phyloP scores from a whole-genome alignment of 164 flowering plant species.

The Euptelea pleiosperma region DNA sequence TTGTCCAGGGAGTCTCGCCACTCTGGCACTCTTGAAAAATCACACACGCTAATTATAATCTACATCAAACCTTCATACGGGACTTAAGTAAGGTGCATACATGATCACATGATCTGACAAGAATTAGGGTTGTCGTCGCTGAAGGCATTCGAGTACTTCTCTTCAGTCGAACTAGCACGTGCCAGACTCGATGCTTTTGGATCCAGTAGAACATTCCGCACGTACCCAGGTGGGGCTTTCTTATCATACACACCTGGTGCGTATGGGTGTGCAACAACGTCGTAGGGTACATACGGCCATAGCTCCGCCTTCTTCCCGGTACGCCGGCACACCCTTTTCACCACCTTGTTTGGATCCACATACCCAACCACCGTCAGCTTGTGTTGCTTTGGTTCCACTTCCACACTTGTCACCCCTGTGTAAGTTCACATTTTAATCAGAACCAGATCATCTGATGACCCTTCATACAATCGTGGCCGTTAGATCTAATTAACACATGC shows the following conservation, averaged over 20 bases:
- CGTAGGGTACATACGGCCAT: conserved; percentile 95
- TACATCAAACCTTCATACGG: too few species aligned
- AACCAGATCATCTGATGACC: background rate
- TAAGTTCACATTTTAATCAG: background rate
- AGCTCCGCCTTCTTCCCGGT: conserved; percentile 91
- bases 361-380: conserved; percentile 84
- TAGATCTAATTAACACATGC: background rate
- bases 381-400: conserved; percentile 57
- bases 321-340: conserved; percentile 54
- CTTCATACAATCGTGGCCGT: background rate
- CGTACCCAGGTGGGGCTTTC: conserved; percentile 93
- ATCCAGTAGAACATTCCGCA: conserved; percentile 43
- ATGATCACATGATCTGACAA: conserved; percentile 62
- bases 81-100: too few species aligned
- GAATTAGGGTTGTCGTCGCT: conserved; percentile 85
- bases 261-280: conserved; percentile 77
- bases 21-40: too few species aligned
- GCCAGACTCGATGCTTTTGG: conserved; percentile 43
- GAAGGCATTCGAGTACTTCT: conserved; percentile 75
- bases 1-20: too few species aligned
- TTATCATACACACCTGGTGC: conserved; percentile 82
- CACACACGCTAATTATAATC: too few species aligned
- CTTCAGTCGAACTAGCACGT: conserved; percentile 81
- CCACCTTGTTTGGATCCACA: conserved; percentile 70
- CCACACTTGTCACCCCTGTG: conserved; percentile 56